These are phyloP conservation scores for Oryza longistaminata DNA, from an alignment of 176 grass and related monocot species.

Conservation along the genomic window DNA sequence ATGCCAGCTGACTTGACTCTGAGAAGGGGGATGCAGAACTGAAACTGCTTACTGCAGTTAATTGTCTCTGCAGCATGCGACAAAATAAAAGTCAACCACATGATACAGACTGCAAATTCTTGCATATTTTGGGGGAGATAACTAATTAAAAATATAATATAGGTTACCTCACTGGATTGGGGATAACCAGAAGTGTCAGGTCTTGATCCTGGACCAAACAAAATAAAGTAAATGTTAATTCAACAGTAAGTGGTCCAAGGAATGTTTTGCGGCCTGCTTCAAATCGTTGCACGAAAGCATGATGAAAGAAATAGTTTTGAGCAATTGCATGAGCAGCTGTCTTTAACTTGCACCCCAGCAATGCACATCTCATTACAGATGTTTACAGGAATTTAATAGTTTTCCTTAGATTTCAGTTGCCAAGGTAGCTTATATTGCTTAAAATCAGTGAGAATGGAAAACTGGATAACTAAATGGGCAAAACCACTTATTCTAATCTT, in stretches of 20 bases:
- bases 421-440: background rate
- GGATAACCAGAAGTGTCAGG: slow-evolving; percentile 65
- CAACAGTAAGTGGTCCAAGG: slow-evolving; percentile 16
- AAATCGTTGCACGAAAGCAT: background rate
- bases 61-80: slow-evolving; percentile 63
- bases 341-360: background rate
- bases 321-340: background rate
- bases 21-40: slow-evolving; percentile 78
- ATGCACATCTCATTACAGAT: background rate
- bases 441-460: background rate
- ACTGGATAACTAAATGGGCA: slow-evolving; percentile 8
- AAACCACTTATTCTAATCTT: background rate
- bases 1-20: slow-evolving; percentile 72
- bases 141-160: slow-evolving; percentile 13
- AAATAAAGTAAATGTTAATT: slow-evolving; percentile 46
- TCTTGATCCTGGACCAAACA: slow-evolving; percentile 59
- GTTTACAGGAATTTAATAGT: background rate
- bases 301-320: background rate
- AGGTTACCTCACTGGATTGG: slow-evolving; percentile 75
- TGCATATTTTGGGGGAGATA: slow-evolving; percentile 20
- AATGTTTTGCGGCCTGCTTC: background rate
- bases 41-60: slow-evolving; percentile 70
- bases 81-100: slow-evolving; percentile 22
- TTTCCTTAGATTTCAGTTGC: background rate
- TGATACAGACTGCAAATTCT: background rate